Evolutionary conservation across 2,329 filamentous ascomycete genomes (phyloP), one percentile per base, ranked within the genome.

Genomic region (Ambrosiella xylebori): DNA sequence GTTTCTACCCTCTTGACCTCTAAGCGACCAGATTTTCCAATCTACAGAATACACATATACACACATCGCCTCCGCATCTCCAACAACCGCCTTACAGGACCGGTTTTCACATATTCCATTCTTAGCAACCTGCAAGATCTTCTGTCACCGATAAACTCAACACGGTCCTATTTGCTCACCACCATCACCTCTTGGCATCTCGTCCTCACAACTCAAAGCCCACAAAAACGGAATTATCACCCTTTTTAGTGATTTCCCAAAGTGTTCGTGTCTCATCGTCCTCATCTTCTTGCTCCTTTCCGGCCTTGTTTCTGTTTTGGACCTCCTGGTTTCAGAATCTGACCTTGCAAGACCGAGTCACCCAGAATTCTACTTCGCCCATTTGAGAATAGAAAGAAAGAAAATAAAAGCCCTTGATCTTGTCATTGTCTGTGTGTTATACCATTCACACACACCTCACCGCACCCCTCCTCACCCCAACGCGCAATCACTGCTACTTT

Each of bases 241-340:
- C 44, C 7, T 47, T 47, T 47, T 47, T 2, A 47, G 44, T 17
- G 44, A 13, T 8, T 13, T 47, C 44, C 44, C 7, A 8, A 15
- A 47, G 11, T 15, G 44, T 15, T 17, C 11, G 2, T 53, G 50
- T 53, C 50, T 38, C 36, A 36, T 53, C 36, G 19, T 51, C 50
- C 12, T 53, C n/a, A 9, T 27, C 50, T 12, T 53, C n/a, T 47
- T 47, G 44, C 27, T 44, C 17, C 38, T 56, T 44, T 19, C 15
- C 39, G 54, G 17, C 19, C 17, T 54, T 58, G 56, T 58, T 58
- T 53, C 56, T 58, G 36, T 17, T 58, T 47, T 39, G 49, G 6
- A 44, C 19, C 56, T 58, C 56, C 56, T 58, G 49, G 56, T 58
- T 58, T 58, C 56, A 58, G 51, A 47, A 53, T 11, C n/a, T 8